A percentile compares a stretch with the other conserved stretches of the same genome.
phyloP scores from a whole-genome alignment of 768 basidiomycete genomes.

The Ramaria sp. region DNA sequence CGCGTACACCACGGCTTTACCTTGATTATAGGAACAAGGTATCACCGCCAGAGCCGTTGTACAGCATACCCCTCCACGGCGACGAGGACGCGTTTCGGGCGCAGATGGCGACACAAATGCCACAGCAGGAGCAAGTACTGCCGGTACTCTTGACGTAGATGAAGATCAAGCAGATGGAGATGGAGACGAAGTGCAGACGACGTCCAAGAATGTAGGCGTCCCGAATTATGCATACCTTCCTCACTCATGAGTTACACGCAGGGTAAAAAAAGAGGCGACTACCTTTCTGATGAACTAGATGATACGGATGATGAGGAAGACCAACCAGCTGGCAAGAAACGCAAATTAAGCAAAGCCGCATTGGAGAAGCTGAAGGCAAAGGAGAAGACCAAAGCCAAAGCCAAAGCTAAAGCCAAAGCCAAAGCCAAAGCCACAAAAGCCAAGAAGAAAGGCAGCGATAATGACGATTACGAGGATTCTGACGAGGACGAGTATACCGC shows the following conservation, averaged over 20 bases:
- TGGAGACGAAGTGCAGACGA: not conserved
- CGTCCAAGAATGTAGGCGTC: conserved; percentile 14
- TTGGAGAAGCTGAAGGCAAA: conserved; percentile 17
- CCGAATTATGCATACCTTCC: not conserved
- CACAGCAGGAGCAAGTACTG: conserved; percentile 9
- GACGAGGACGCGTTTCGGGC: not conserved
- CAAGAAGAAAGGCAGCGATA: conserved; percentile 11
- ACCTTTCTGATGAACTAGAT: conserved; percentile 71
- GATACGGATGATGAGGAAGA: conserved; percentile 32
- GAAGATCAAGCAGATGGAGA: conserved; percentile 10
- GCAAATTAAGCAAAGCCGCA: conserved; percentile 25
- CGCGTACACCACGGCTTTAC: too few species aligned
- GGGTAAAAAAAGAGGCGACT: conserved; percentile 27
- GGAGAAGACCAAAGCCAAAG: too few species aligned
- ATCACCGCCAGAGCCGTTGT: conserved; percentile 28
- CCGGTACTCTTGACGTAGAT: conserved; percentile 3
- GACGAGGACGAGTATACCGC: conserved; percentile 57
- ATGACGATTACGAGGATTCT: conserved; percentile 15
- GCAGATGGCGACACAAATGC: conserved; percentile 6
- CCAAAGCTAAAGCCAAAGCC: not conserved
- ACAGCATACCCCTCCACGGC: not conserved
- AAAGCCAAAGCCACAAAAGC: conserved; percentile 14
- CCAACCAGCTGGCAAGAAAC: conserved; percentile 38
- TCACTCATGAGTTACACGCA: not conserved
- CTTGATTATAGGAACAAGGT: conserved; percentile 33